Percentiles rank a stretch among this genome's conserved stretches.
Evolutionary conservation across 2,329 filamentous ascomycete genomes (phyloP).

Genomic region (Harringtonia lauricola): DNA sequence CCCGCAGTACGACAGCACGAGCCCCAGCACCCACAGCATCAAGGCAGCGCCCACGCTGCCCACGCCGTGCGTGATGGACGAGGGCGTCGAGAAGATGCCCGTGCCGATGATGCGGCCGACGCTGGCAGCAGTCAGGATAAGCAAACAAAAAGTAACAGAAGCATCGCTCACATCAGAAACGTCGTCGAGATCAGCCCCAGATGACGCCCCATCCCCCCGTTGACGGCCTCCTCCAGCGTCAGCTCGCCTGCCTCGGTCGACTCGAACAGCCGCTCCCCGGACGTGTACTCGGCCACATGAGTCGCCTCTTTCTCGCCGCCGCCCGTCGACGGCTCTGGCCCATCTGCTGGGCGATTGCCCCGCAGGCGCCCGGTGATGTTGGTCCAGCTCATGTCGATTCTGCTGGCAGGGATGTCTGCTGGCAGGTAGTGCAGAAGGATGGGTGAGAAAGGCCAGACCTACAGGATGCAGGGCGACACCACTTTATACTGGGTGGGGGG

Average conservation of each 20-base stretch:
- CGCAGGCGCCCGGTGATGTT: background rate
- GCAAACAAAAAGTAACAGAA: background rate
- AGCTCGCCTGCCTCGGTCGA: slow-evolving; percentile 9
- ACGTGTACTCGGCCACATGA: too few species aligned
- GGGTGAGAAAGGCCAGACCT: too few species aligned
- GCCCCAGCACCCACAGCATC: slow-evolving; percentile 23
- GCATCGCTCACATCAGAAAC: slow-evolving; percentile 7
- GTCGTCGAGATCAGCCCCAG: slow-evolving; percentile 12
- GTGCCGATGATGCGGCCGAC: slow-evolving; percentile 18
- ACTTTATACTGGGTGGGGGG: too few species aligned
- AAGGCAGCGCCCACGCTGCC: slow-evolving; percentile 37
- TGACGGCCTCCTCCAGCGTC: slow-evolving; percentile 7
- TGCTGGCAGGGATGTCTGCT: too few species aligned
- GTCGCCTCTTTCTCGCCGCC: too few species aligned
- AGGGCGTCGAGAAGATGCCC: slow-evolving; percentile 41
- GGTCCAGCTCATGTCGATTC: background rate
- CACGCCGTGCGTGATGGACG: slow-evolving; percentile 38
- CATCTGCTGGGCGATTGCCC: too few species aligned
- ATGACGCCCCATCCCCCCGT: slow-evolving; percentile 10
- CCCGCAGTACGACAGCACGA: slow-evolving; percentile 44
- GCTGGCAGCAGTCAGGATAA: background rate
- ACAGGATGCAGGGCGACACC: too few species aligned
- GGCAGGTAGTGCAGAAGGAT: too few species aligned
- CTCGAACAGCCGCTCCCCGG: background rate
- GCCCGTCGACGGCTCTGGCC: background rate